These are phyloP conservation scores for Periconia digitata DNA, from an alignment of 2,329 filamentous ascomycete species.

Conservation along the genomic window DNA sequence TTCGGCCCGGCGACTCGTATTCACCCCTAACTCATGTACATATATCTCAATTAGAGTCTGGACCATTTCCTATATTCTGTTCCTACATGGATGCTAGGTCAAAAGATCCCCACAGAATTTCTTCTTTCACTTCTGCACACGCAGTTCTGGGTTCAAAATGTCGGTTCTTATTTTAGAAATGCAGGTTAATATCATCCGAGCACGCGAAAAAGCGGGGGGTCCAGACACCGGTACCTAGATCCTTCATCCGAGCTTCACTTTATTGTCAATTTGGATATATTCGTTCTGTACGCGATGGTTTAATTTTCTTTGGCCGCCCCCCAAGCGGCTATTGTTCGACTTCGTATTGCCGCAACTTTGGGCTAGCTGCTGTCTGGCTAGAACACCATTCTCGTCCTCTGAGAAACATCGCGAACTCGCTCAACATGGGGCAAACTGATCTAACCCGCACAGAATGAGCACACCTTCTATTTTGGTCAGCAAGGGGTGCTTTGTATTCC, in stretches of 20 bases:
- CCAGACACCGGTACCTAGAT: constrained; percentile 21
- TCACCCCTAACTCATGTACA: neutral
- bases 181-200: constrained; percentile 20
- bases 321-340: neutral
- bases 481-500: too few species aligned
- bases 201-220: constrained; percentile 29
- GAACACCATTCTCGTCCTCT: constrained; percentile 12
- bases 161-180: constrained; percentile 24
- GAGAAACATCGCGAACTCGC: too few species aligned
- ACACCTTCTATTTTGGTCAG: too few species aligned
- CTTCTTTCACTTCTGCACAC: neutral
- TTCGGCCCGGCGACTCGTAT: neutral
- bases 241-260: constrained; percentile 20
- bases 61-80: neutral
- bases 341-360: neutral
- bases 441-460: too few species aligned
- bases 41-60: neutral
- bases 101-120: neutral
- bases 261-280: constrained; percentile 31
- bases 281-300: constrained; percentile 20
- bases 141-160: constrained; percentile 16
- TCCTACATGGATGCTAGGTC: neutral
- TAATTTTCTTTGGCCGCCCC: constrained; percentile 13
- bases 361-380: constrained; percentile 14
- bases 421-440: too few species aligned